Base-by-base conservation (phyloP, 2,329 filamentous ascomycete genomes). In the Fusarium sp. region DNA sequence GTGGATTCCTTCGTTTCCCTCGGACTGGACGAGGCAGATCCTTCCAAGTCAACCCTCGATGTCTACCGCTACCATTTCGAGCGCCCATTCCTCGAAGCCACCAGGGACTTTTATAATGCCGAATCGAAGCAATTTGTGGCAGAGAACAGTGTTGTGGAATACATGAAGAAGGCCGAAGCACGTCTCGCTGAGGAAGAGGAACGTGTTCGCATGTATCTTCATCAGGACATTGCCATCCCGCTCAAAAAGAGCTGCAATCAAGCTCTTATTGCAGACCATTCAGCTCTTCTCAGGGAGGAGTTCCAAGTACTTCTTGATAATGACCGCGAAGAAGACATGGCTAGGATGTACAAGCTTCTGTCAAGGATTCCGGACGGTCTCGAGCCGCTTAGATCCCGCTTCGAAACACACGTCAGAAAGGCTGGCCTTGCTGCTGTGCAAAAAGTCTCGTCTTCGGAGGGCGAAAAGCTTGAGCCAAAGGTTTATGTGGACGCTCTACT, bases 161-260 rank as follows among this genome's bases (percentile, higher is more conserved):
- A 98, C 82, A 98, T 99, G 96, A 98, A 98, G 86, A 99, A 99
- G 87, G 97, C 96, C 1, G 95, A 98, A 82, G 83, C 89, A 44
- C 91, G 96, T 32, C 83, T 99, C 65, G 89, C 93, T 10, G 96
- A 99, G 81, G 96, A 99, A 81, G 96, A 97, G 82, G 93, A 95
- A 77, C 93, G 96, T 27, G 96, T 99, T 12, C 90, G 90, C 71
- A 89, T 98, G 77, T 99, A 97, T 77, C 86, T 99, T 47, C 94
- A 98, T 76, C 89, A 90, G 37, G 96, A 99, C 80, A 98, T 98
- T 61, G 92, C 93, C 73, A 83, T 90, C 10, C 91, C 90, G 18
- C 84, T 99, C 57, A 97, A 94, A 83, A 94, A 93, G 76, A 90
- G 90, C 5, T 99, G 95, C 80, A 93, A 98, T 80, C 87, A 92